Evolutionary conservation across 225 moss, liverwort and hornwort genomes (phyloP), one percentile per base, ranked within the genome.

Genomic region (Pleurozium schreberi): DNA sequence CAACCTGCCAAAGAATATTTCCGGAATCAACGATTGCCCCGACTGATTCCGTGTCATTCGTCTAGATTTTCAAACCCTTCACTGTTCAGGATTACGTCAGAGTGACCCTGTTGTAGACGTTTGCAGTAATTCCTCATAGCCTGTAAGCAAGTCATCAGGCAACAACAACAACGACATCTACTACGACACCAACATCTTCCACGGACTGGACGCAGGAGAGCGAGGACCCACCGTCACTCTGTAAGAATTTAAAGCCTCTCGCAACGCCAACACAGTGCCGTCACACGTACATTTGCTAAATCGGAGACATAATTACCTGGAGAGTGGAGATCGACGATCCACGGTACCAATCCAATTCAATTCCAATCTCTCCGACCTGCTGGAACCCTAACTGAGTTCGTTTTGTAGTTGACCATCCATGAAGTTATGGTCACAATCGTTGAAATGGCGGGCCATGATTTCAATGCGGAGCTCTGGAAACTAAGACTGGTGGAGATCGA

Each of bases 161-260:
- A 86, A 28, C 11, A 86, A 23, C 88, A 52, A 77, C 65, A 50
- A 83, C 58, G 93, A 90, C 33, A 6, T 49, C 21, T 90, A 92
- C 60, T 90, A 89, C 58, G 88, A 92, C 61, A 87, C 82, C 40
- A 84, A 60, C 71, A 38, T 80, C 52, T 92, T 89, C 62, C 86
- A 86, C 58, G 89, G 89, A 66, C 19, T 86, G 33, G 89, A 89
- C 61, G 43, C 62, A 58, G 88, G 92, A 78, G 47, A 87, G 50
- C 92, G 90, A 69, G 93, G 94, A 57, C 94, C 93, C 80, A 90
- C 94, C 73, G 86, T 94, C 40, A 83, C 20, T 50, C 88, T 93
- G 73, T 93, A 26, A 74, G 58, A 40, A 80, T 0, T 3, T 19
- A 59, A 30, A 40, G 31, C 43, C 80, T 80, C 43, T 80, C 60